Evolutionary conservation across 371 early-diverging fungal species (phyloP), one percentile per base, ranked within the genome.

Genomic region (Actinomortierella ambigua): DNA sequence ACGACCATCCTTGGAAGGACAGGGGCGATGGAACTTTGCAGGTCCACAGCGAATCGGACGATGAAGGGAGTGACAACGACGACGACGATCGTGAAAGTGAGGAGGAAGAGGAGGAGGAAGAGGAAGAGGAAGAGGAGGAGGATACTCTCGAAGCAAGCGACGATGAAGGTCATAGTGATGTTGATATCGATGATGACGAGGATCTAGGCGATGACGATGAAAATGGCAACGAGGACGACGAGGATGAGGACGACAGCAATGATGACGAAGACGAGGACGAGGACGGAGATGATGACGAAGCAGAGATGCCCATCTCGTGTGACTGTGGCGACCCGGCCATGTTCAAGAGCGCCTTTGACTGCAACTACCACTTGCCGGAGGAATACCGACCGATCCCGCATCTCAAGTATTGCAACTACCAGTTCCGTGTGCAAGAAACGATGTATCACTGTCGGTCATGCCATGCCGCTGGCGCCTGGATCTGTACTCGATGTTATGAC

Each of bases 301-400:
- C 43, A 9, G 43, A 1, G 8, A 4, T 29, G 24, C 46, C 6
- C 3, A 44, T 48, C 2, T 55, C 65, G 1, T 71, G 71, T 27
- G 71, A 62, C n/a, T 71, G 73, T 62, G 73, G 73, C 8, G 67
- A 71, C 17, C 57, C 63, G 2, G 23, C 39, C 0, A 39, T 71
- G 60, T 71, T 66, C 51, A 71, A 53, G 57, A 59, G 53, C 24
- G 58, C 57, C 0, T 66, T 63, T 28, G 67, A 71, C 28, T 71
- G 73, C 26, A 66, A 43, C 47, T 66, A 66, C 40, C 73, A 71
- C 49, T 43, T 71, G 4, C 73, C 67, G 18, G 52, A 66, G 15
- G 67, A 55, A 7, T 71, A 58, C 49, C 59, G 73, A 6, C 73
- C 73, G 2, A 59, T 66, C 14, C 60, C 66, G 5, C 55, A 55